Percentiles rank a stretch among this genome's conserved stretches.
Evolutionary conservation across 2,329 filamentous ascomycete species (phyloP).

Genomic region (Beauveria asiatica): DNA sequence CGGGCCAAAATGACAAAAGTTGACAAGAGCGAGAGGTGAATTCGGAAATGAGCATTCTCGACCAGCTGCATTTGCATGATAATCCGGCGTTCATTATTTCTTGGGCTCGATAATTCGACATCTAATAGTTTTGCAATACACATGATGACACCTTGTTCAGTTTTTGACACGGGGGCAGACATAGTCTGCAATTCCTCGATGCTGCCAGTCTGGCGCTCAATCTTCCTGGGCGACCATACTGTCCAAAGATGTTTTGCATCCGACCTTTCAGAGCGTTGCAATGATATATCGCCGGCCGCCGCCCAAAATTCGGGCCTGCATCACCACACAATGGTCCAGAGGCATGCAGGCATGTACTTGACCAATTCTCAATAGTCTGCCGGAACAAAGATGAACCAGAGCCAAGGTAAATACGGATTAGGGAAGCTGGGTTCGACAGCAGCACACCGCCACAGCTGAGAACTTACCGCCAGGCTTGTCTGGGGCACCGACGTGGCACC

Average conservation of each 20-base stretch:
- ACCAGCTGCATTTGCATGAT: neutral
- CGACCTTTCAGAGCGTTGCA: no score
- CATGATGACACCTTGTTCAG: neutral
- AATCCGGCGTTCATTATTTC: neutral
- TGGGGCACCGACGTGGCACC: neutral
- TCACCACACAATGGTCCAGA: neutral
- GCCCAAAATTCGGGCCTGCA: no score
- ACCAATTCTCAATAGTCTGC: neutral
- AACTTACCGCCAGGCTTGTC: no score
- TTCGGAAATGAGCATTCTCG: neutral
- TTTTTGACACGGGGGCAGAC: neutral
- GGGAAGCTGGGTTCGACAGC: neutral
- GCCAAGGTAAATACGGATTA: neutral
- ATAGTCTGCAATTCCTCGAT: neutral
- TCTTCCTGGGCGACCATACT: neutral
- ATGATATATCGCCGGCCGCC: no score
- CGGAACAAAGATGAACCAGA: neutral
- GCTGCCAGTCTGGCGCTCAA: neutral
- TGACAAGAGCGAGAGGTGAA: neutral
- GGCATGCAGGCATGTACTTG: neutral
- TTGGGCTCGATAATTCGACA: neutral
- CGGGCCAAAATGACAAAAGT: neutral
- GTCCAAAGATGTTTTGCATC: no score
- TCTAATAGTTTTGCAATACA: neutral
- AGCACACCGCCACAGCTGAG: neutral